Percentiles rank a stretch among this genome's conserved stretches.
Evolutionary conservation across 768 basidiomycete species (phyloP).

Genomic region (Leccinum olivaceopallidum): DNA sequence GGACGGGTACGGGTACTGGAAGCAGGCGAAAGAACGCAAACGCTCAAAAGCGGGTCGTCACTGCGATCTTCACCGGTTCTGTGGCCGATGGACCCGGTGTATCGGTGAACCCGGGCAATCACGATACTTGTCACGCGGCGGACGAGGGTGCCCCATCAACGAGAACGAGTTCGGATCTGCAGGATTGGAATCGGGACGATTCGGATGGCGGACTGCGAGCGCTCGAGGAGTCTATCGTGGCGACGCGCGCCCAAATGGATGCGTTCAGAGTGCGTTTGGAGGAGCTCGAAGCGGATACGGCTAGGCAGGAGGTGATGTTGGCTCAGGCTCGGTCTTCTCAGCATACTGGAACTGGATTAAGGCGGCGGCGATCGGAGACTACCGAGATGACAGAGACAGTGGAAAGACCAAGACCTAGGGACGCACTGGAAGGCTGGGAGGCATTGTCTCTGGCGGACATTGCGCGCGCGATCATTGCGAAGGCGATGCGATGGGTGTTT

Average conservation of each 20-base stretch:
- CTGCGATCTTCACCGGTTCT: slow-evolving; percentile 32
- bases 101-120: background rate
- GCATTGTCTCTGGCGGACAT: slow-evolving; percentile 11
- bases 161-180: background rate
- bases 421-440: background rate
- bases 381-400: background rate
- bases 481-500: slow-evolving; percentile 26
- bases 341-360: background rate
- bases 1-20: slow-evolving; percentile 6
- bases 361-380: slow-evolving; percentile 3
- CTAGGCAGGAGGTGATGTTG: slow-evolving; percentile 14
- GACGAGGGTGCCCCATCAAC: background rate
- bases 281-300: slow-evolving; percentile 25
- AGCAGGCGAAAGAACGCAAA: slow-evolving; percentile 9
- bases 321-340: background rate
- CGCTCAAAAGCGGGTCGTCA: slow-evolving; percentile 25
- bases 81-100: background rate
- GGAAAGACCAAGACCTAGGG: background rate
- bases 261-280: slow-evolving; percentile 30
- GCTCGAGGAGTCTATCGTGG: slow-evolving; percentile 27
- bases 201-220: slow-evolving; percentile 13
- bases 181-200: background rate
- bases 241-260: slow-evolving; percentile 28
- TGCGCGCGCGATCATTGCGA: slow-evolving; percentile 17
- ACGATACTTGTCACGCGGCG: background rate